Percentiles rank a stretch among this genome's conserved stretches.
Evolutionary conservation across 805 yeast species (phyloP).

Genomic region (Saturnispora halmiae): DNA sequence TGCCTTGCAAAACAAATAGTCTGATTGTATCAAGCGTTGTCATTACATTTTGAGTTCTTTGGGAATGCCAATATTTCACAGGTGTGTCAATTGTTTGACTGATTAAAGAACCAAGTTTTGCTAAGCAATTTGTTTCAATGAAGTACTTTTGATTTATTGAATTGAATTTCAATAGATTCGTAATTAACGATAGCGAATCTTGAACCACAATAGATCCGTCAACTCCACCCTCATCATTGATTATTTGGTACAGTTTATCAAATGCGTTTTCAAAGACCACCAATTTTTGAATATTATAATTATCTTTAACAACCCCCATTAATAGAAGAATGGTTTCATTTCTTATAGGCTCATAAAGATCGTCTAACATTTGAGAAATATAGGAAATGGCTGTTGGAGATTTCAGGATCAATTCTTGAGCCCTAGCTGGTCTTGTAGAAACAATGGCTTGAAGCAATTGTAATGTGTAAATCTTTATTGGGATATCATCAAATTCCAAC

Average conservation of each 20-base stretch:
- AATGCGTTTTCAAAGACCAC: constrained; percentile 94
- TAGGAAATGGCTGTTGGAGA: constrained; percentile 76
- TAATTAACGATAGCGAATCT: constrained; percentile 72
- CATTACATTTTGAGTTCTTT: constrained; percentile 55
- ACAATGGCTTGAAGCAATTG: constrained; percentile 80
- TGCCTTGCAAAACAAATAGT: constrained; percentile 64
- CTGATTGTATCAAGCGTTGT: constrained; percentile 65
- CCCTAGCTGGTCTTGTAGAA: constrained; percentile 60
- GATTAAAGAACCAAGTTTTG: constrained; percentile 52
- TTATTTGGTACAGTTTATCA: constrained; percentile 69
- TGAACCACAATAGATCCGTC: constrained; percentile 85
- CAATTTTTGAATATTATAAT: constrained; percentile 78
- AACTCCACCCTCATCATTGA: constrained; percentile 81
- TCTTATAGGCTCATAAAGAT: constrained; percentile 72
- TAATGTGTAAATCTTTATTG: constrained; percentile 67
- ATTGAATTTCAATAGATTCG: constrained; percentile 68
- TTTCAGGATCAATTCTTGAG: constrained; percentile 64
- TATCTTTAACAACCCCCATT: constrained; percentile 72
- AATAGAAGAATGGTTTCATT: constrained; percentile 80
- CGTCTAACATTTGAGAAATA: constrained; percentile 54
- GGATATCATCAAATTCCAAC: constrained; percentile 48
- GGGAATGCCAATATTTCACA: constrained; percentile 64
- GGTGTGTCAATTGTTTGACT: constrained; percentile 38
- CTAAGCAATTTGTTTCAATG: constrained; percentile 73
- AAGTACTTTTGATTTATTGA: constrained; percentile 86